Base-by-base conservation (phyloP, 306 rosid genomes). In the Castanea mollissima region DNA sequence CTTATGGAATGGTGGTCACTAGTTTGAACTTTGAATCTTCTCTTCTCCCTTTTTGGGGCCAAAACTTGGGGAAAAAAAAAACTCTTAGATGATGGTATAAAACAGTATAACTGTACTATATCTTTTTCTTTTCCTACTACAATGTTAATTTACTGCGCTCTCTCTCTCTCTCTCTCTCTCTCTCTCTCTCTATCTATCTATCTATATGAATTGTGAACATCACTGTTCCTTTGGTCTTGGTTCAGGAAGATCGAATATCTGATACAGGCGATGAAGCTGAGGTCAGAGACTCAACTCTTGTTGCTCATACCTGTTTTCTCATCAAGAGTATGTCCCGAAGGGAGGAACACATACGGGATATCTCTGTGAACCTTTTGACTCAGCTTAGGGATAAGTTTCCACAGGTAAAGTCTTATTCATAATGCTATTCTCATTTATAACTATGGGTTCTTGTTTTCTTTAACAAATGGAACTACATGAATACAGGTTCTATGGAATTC, bases 401-500 rank as follows among this genome's bases (percentile, higher is more conserved):
- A 19, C 99, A 95, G 97, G 99, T 92, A 74, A 72, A 73, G 54
- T 67, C 46, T 1, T 59, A 58, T 46, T 8, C 2, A 63, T 38
- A 11, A 71, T 70, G 15, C 60, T 69, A 49, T 81, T 55, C 34
- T 46, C 72, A 65, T 60, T 76, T 58, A 27, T 71, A 49, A 49
- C 15, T 12, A 12, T 49, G 54, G 15, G 15, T 8, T 41, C 11
- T 41, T 7, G 46, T 41, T 71, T 71, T 76, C 80, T 83, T 65
- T 78, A 85, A 85, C 52, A 35, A 57, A 55, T 75, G 73, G 25
- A 78, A 68, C 35, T 74, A 63, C 71, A 72, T 85, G 63, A 55
- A 72, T 91, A 85, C 98, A 95, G 99, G 93, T 93, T 81, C 80
- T 95, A 82, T 95, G 99, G 98, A 92, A 93, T 85, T 86, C 99